phyloP scores from a whole-genome alignment of 768 basidiomycete species.

The Neoboletus subvelutipes region DNA sequence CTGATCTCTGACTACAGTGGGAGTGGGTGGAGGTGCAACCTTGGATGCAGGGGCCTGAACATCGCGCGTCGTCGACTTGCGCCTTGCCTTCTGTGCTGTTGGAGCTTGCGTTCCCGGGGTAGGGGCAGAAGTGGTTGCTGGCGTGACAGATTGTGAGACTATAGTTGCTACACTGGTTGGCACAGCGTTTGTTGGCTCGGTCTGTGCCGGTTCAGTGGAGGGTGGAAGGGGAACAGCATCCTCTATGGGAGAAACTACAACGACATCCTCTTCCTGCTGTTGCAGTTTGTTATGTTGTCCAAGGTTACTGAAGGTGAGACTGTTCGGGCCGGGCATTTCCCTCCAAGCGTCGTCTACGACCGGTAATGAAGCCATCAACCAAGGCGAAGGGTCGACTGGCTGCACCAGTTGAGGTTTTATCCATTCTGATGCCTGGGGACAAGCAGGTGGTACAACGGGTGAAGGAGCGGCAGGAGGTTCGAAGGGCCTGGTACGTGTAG shows the following conservation, averaged over 20 bases:
- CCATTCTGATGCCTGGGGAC: conserved; percentile 39
- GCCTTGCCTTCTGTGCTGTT: conserved; percentile 24
- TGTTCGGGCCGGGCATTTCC: conserved; percentile 42
- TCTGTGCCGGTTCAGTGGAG: conserved; percentile 11
- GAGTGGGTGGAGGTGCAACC: conserved; percentile 5
- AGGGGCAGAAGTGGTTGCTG: conserved; percentile 13
- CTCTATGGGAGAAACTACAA: conserved; percentile 19
- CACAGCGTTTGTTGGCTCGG: conserved; percentile 13
- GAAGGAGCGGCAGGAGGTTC: conserved; percentile 20
- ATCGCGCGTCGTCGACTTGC: conserved; percentile 30
- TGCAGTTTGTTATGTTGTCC: conserved; percentile 59
- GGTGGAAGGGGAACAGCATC: conserved; percentile 17
- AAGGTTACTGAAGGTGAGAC: conserved; percentile 56
- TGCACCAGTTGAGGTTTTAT: conserved; percentile 23
- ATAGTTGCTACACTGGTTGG: not conserved
- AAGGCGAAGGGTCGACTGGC: conserved; percentile 49
- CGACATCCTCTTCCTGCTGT: conserved; percentile 34
- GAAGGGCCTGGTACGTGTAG: conserved; percentile 14
- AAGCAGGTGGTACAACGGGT: conserved; percentile 25
- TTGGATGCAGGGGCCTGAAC: conserved; percentile 25
- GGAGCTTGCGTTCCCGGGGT: conserved; percentile 19
- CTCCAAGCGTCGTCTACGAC: conserved; percentile 49
- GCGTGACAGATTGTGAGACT: conserved; percentile 8
- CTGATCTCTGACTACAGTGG: conserved; percentile 19
- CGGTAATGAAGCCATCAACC: conserved; percentile 51